phyloP scores from a whole-genome alignment of 331 rosid genomes.

The Malus hybrid region DNA sequence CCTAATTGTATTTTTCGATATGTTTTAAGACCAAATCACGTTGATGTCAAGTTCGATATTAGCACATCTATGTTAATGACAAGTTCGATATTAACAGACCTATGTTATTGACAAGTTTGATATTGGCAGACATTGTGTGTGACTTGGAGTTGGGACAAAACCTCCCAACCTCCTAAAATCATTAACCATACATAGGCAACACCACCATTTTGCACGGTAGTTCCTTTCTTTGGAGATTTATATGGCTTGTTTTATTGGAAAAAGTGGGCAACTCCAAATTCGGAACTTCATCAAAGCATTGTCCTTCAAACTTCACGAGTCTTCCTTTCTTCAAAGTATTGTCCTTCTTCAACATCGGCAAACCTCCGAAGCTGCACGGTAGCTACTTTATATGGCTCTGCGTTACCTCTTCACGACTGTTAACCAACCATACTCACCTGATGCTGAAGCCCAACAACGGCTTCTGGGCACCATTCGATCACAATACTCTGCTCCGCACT shows the following conservation, averaged over 20 bases:
- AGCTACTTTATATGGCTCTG: neutral
- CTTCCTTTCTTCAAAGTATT: neutral
- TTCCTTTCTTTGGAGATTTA: neutral
- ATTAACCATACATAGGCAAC: neutral
- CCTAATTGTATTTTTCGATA: no score
- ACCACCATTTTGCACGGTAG: neutral
- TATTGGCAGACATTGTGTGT: no score
- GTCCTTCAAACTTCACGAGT: neutral
- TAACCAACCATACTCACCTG: neutral
- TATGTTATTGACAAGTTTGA: no score
- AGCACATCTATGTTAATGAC: no score
- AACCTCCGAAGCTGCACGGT: no score
- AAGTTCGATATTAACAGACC: no score
- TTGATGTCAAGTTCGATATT: no score
- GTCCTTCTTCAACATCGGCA: no score
- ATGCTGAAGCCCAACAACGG: neutral
- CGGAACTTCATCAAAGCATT: neutral
- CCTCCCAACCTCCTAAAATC: neutral
- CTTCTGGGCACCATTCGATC: neutral
- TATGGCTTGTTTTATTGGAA: neutral
- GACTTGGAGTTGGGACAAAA: no score
- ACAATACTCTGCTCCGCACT: neutral
- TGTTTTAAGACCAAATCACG: no score
- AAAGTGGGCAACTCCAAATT: neutral
- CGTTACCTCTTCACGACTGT: neutral